Evolutionary conservation across 257 asterid genomes (phyloP), one percentile per base, ranked within the genome.

Genomic region (Paraleonurus japonicus): DNA sequence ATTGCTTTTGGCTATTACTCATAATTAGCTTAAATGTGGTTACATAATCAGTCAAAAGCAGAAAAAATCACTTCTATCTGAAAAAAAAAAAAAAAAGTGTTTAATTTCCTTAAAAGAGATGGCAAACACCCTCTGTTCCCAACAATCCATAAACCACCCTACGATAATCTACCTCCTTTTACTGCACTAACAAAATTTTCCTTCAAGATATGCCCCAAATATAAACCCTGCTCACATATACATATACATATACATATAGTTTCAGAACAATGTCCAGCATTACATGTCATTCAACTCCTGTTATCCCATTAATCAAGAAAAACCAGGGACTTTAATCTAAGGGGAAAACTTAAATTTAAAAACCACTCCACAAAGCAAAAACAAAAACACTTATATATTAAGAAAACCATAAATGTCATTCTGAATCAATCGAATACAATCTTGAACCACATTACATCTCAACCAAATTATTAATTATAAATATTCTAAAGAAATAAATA

Each of bases 381-480:
- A 32, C 1, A 32, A 3, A 32, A 32, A n/a, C n/a, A n/a, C n/a
- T n/a, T n/a, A n/a, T n/a, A n/a, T n/a, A n/a, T n/a, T 32, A 24
- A 28, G 30, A 39, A 45, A 55, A 57, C 26, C 37, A 17, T 28
- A 51, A 10, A 48, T 59, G 57, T 41, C n/a, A 30, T 59, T 58
- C 55, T 22, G 28, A 64, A 57, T 33, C 48, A 8, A 58, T 48
- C 73, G 11, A n/a, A 19, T 9, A 28, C 23, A 69, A 65, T 59
- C 67, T 51, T 9, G 45, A 71, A 8, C 23, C 69, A 55, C 72
- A 82, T 70, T 79, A 39, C 78, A 54, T 19, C 26, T 41, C 47
- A 53, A 58, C 71, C 66, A 0, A 50, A 20, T 47, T 19, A 64
- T 9, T 33, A 12, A 37, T 53, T 27, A 53, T 57, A 57, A 47